Evolutionary conservation across 768 basidiomycete genomes (phyloP).

Genomic region (Suillus clintonianus): DNA sequence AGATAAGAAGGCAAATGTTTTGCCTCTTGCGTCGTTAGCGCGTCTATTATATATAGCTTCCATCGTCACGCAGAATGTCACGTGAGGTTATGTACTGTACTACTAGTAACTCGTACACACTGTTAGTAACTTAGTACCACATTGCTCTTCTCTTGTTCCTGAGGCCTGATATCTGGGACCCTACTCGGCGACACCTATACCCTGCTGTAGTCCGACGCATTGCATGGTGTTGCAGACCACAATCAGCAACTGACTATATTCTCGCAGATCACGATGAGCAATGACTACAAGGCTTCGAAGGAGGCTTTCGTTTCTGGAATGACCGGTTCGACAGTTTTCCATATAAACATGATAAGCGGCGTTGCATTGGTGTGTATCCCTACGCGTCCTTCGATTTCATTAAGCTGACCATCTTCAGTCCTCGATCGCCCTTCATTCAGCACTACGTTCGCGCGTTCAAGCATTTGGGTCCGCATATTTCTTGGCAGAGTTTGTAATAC

Average conservation of each 20-base stretch:
- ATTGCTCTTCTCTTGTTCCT: not conserved
- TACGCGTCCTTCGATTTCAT: not conserved
- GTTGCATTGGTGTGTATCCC: conserved; percentile 58
- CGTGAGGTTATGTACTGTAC: not conserved
- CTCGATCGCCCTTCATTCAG: conserved; percentile 71
- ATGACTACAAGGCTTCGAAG: conserved; percentile 72
- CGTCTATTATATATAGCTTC: no score
- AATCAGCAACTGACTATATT: not conserved
- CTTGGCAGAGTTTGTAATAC: conserved; percentile 57
- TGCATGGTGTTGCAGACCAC: not conserved
- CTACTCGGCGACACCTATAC: not conserved
- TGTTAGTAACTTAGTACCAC: no score
- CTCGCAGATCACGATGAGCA: conserved; percentile 14
- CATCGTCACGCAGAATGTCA: not conserved
- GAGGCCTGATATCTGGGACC: no score
- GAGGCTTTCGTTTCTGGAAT: conserved; percentile 80
- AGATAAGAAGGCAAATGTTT: not conserved
- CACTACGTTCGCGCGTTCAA: conserved; percentile 51
- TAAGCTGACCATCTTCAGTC: conserved; percentile 45
- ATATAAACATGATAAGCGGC: conserved; percentile 69
- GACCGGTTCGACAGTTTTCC: conserved; percentile 66
- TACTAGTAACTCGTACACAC: no score
- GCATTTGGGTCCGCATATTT: conserved; percentile 39
- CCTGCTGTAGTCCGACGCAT: not conserved
- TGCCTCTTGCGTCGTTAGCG: not conserved